Evolutionary conservation across 257 asterid genomes (phyloP).

Genomic region (Solanum virginianum): DNA sequence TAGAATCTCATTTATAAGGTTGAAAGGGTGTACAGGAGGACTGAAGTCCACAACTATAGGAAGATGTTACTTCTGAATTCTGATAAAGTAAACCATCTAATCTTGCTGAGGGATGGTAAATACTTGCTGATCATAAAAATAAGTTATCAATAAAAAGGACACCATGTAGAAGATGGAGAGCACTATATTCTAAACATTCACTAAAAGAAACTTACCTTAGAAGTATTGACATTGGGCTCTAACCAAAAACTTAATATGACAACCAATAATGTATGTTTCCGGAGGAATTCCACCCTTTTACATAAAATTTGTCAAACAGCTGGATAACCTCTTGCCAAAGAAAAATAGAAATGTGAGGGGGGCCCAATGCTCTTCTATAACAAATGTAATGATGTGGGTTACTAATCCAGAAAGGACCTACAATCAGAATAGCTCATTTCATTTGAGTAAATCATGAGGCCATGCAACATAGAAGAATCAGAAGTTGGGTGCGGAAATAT

Average conservation of each 20-base stretch:
- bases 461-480: not conserved
- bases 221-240: not conserved
- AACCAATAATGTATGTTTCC: not conserved
- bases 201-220: not conserved
- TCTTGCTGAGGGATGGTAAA: not conserved
- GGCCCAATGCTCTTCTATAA: not conserved
- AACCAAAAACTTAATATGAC: not conserved
- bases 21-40: not conserved
- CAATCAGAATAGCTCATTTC: not conserved
- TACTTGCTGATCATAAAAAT: not conserved
- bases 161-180: not conserved
- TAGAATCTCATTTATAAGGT: not conserved
- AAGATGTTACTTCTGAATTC: not conserved
- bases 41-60: not conserved
- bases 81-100: not conserved
- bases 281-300: not conserved
- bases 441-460: not conserved
- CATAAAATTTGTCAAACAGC: not conserved
- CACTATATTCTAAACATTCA: not conserved
- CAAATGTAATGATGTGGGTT: not conserved
- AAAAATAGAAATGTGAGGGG: not conserved
- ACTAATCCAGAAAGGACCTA: not conserved
- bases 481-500: not conserved
- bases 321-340: not conserved
- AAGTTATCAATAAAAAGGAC: not conserved